Conservation (phyloP, 805 yeast genomes). For the Hanseniaspora lachancei region DNA sequence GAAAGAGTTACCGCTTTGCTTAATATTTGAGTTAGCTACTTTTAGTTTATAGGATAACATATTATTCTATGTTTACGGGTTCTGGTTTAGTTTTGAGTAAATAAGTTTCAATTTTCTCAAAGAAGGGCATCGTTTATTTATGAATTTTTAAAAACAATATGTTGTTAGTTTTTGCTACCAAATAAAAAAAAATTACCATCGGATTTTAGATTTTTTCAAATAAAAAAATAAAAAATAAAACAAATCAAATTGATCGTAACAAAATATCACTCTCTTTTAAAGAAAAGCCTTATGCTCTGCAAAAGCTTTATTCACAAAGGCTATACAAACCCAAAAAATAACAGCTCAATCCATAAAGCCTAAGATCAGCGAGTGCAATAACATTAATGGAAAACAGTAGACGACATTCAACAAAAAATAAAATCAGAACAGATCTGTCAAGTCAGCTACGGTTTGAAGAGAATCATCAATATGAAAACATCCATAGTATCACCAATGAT, state of each 20-base stretch:
- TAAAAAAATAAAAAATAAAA: too few relatives aligned
- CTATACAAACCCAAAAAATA: background rate
- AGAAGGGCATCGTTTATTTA: background rate
- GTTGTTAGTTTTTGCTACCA: too few relatives aligned
- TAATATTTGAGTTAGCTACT: background rate
- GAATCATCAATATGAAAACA: conserved; percentile 2
- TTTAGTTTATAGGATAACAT: background rate
- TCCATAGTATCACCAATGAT: background rate
- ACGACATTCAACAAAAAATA: background rate
- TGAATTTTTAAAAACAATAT: too few relatives aligned
- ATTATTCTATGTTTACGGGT: background rate
- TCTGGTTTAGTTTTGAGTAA: background rate
- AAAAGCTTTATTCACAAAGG: background rate
- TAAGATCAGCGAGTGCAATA: background rate
- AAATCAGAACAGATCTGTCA: background rate
- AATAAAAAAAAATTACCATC: too few relatives aligned
- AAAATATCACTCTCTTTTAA: background rate
- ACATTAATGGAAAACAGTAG: background rate
- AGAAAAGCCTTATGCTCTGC: too few relatives aligned
- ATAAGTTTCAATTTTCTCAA: background rate
- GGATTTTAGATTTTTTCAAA: too few relatives aligned
- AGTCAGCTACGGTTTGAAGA: background rate
- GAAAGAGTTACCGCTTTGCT: too few relatives aligned
- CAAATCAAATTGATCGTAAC: too few relatives aligned
- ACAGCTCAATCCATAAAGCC: background rate